Base-by-base conservation (phyloP, 495 filamentous ascomycete genomes). In the Tuber aestivum region DNA sequence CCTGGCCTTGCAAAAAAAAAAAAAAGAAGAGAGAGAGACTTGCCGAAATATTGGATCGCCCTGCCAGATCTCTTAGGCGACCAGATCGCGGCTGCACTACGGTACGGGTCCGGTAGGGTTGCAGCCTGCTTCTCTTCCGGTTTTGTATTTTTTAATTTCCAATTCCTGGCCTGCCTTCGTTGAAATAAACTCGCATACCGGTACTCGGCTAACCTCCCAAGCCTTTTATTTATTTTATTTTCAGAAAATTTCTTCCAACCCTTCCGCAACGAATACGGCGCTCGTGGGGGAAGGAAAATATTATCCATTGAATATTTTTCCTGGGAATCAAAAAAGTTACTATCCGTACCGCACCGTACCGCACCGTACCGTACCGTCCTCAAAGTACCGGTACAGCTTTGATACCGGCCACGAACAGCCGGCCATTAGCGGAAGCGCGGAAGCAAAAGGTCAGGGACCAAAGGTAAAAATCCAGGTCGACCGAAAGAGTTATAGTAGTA, bases 71-170 rank as follows among this genome's bases (percentile, higher is more conserved):
- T 16, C 32, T 65, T 65, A 32, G n/a, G 56, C 27, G 56, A 32
- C 56, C 12, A 65, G 56, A 65, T 65, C 56, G 56, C 56, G 56
- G 56, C 56, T 32, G 56, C 27, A 65, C 56, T 65, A 18, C 56
- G 56, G 56, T 65, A 65, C 56, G 56, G 56, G n/a, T 32, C n/a
- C n/a, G 56, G 56, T 65, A 65, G n/a, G 56, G 56, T 65, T 65
- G 56, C n/a, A n/a, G 56, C n/a, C 56, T 32, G 56, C 50, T 32
- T 65, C 56, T 32, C 56, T 32, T 32, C 56, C 23, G n/a, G 16
- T 27, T 56, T 56, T 32, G 0, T 32, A 32, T 65, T 65, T 16
- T 65, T 65, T 18, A 61, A 65, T 27, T 32, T 32, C 5, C n/a
- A 65, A 65, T 32, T 65, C 12, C 32, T 32, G 32, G 12, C 56